These are phyloP conservation scores for Fusarium hainanense DNA, from an alignment of 2,329 filamentous ascomycete genomes.

Conservation along the genomic window DNA sequence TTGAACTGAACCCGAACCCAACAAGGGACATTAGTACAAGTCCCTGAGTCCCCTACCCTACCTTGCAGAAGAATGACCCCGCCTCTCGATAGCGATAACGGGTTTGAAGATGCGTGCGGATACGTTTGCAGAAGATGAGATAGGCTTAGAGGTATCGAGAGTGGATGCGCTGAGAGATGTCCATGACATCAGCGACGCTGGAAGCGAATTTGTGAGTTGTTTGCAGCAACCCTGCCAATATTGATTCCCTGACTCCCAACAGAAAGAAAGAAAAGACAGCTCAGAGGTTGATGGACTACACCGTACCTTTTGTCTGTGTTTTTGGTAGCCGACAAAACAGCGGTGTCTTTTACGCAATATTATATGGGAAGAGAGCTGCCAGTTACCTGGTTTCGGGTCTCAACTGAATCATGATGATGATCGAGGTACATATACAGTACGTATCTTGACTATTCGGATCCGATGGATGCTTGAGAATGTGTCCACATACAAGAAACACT, in stretches of 20 bases:
- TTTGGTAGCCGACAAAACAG: slow-evolving; percentile 19
- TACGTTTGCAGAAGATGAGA: slow-evolving; percentile 26
- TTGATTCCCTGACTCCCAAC: slow-evolving; percentile 1
- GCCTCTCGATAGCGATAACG: slow-evolving; percentile 33
- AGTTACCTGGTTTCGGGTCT: slow-evolving; percentile 12
- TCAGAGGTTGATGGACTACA: slow-evolving; percentile 14
- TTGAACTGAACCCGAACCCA: background rate
- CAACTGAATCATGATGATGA: slow-evolving; percentile 33
- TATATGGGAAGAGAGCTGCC: background rate
- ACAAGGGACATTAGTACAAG: background rate
- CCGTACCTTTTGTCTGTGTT: background rate
- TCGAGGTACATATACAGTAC: background rate
- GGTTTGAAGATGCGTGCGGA: slow-evolving; percentile 12
- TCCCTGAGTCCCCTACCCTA: background rate
- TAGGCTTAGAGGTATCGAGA: slow-evolving; percentile 11
- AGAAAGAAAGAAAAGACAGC: background rate
- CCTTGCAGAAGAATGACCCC: slow-evolving; percentile 17
- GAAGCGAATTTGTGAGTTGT: slow-evolving; percentile 9
- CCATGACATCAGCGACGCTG: slow-evolving; percentile 25
- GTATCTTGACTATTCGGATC: slow-evolving; percentile 14
- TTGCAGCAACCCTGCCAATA: slow-evolving; percentile 8
- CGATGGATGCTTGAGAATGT: slow-evolving; percentile 12
- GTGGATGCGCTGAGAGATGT: slow-evolving; percentile 23
- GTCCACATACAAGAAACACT: slow-evolving; percentile 24
- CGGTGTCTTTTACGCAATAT: slow-evolving; percentile 35